Base-by-base conservation (phyloP, 2,329 filamentous ascomycete genomes). In the Dendrostoma leiphaemia region DNA sequence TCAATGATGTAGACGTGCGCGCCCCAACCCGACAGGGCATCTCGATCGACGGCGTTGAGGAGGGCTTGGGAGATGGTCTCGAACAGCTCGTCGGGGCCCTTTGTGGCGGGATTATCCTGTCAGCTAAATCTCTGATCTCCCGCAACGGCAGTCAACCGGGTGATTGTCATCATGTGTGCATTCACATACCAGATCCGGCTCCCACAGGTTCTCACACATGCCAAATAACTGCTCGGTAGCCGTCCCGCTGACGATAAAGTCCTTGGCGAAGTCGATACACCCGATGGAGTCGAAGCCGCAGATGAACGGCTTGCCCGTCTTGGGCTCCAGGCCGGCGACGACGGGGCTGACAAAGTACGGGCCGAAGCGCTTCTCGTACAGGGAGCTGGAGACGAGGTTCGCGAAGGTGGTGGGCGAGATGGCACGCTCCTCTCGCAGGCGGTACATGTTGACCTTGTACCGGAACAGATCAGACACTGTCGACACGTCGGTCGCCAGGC, bases 381-480 rank as follows among this genome's bases (percentile, higher is more conserved):
- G 82, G 63, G 85, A 89, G 63, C 84, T 90, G 67, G 85, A 90
- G 66, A 99, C 92, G 63, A 99, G 85, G 80, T 99, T 97, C 73
- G 94, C 92, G 76, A 99, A 91, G 56, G 94, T 99, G 71, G 89
- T 84, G 43, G 94, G 94, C 53, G 90, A 88, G 74, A 99, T 97
- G 79, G 91, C 83, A 69, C 94, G 91, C 82, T 99, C 94, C 81
- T 99, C 94, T 68, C 94, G 90, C 68, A 99, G 85, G 62, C 94
- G 90, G 84, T 99, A 99, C 90, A 99, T 95, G 84, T 99, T 99
- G 74, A 96, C 91, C 83, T 99, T 99, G 86, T 96, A 97, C 69
- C 94, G 91, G 84, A 99, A 96, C 63, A 97, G 88, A 76, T 99
- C 93, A 66, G 88, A 89, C 64, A 99, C 93, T 64, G 93, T 97